Base-by-base conservation (phyloP, 495 filamentous ascomycete genomes). In the Darksidea phi region DNA sequence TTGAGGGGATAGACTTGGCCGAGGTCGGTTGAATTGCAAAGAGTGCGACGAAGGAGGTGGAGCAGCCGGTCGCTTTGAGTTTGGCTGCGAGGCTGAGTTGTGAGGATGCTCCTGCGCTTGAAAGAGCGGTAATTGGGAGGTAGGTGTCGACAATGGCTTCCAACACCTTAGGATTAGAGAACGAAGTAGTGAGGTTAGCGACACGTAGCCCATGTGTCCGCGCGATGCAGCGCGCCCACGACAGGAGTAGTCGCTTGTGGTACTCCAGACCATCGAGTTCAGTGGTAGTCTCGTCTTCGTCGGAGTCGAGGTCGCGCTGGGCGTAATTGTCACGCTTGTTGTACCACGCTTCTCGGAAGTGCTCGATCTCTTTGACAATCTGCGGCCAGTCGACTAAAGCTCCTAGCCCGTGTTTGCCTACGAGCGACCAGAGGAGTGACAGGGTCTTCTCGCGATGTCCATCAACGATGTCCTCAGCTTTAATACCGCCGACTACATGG, bases 401-500 rank as follows among this genome's bases (percentile, higher is more conserved):
- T 17, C 73, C 66, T 1, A 87, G 71, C 8, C 83, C 84, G 45
- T 79, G 80, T 66, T 78, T 77, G 26, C 80, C 78, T 28, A 88
- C 79, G 32, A 88, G 73, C 15, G 75, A 73, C 85, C 84, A 87
- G 11, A 88, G 72, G 17, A 88, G 74, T 0, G 77, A 77, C 18
- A 88, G 75, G 1, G 85, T 87, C 71, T 82, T 87, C 64, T 88
- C 86, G 26, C 86, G 79, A 59, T 86, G 80, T 6, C 86, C 86
- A 63, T 88, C 80, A 6, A 88, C 82, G 41, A 88, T 83, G 42
- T 88, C 84, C 45, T 84, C 82, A 0, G 85, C 76, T 18, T 71
- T 76, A 18, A 84, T 65, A n/a, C 72, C 68, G 20, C 72, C 61
- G 17, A 77, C 57, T 25, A 78, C 69, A 18, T 50, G 48, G 3